Percentiles rank a stretch among this genome's conserved stretches.
Evolutionary conservation across 2,329 filamentous ascomycete genomes (phyloP).

Genomic region (Colletotrichum brevisporum): DNA sequence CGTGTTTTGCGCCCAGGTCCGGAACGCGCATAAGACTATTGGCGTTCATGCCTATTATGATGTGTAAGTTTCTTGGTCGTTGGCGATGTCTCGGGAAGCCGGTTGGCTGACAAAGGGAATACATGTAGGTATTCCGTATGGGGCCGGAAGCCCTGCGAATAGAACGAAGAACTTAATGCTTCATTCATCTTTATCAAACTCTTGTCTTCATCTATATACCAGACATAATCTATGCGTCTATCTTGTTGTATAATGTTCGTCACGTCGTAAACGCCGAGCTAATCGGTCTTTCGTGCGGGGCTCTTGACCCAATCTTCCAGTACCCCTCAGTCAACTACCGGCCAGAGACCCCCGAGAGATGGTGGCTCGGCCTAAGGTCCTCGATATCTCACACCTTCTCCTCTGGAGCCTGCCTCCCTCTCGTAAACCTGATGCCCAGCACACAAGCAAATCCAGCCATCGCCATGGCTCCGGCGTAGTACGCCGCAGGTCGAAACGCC

Average conservation of each 20-base stretch:
- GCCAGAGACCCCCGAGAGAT: too few relatives aligned
- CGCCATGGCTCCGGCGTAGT: slow-evolving; percentile 47
- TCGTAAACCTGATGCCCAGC: slow-evolving; percentile 8
- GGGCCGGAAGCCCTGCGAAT: background rate
- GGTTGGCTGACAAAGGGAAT: background rate
- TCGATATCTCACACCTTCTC: background rate
- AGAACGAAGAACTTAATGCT: background rate
- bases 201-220: too few relatives aligned
- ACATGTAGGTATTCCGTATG: background rate
- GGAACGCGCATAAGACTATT: slow-evolving; percentile 50
- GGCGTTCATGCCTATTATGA: slow-evolving; percentile 55
- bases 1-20: slow-evolving; percentile 51
- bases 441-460: slow-evolving; percentile 36
- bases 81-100: background rate
- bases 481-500: slow-evolving; percentile 46
- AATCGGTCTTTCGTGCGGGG: too few relatives aligned
- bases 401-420: background rate
- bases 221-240: too few relatives aligned
- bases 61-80: slow-evolving; percentile 47
- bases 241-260: too few relatives aligned
- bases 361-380: too few relatives aligned
- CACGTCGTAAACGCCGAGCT: too few relatives aligned
- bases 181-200: too few relatives aligned
- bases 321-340: too few relatives aligned
- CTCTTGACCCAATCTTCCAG: too few relatives aligned